Evolutionary conservation across 1,139 yeast species (phyloP), one percentile per base, ranked within the genome.

Genomic region (Yamadazyma siamensis): DNA sequence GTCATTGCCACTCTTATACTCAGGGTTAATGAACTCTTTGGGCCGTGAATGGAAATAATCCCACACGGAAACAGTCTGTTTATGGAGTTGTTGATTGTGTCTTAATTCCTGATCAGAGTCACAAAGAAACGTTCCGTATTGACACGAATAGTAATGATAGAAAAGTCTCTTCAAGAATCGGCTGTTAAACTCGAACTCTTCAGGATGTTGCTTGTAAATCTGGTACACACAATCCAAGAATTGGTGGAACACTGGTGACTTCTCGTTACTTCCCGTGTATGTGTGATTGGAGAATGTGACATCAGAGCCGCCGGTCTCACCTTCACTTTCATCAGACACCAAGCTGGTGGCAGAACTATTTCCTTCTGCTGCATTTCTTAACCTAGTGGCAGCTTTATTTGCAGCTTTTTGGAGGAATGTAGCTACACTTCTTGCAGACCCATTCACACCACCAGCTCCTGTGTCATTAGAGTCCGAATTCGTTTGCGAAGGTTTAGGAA

Each of bases 161-260:
- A 87, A 70, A 32, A 91, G 61, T 29, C 97, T 61, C 45, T 95
- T 73, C 43, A 94, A 58, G 47, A 91, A 88, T 29, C 96, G 63
- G 51, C 89, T 95, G 47, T 89, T 88, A 59, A 80, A 89, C 56
- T 91, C 96, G 56, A 91, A 91, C 27, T 66, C 60, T 1, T 61
- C 50, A 0, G 96, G 95, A 41, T 75, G 71, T 50, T 88, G 95
- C 10, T 78, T 60, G 34, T 74, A 56, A 12, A 89, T 54, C 50
- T 91, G 98, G 50, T 80, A 88, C 4, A 87, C 85, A 41, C 94
- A 80, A 48, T 91, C 98, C 33, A 91, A 59, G 55, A 89, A 94
- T 52, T 91, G 98, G 46, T 87, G 96, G 59, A 91, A 89, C 2
- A 89, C 76, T 0, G 98, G 98, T 5, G 96, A 82, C 15, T 84